phyloP scores from a whole-genome alignment of 495 filamentous ascomycete species.

The Aspergillus conjunctus region DNA sequence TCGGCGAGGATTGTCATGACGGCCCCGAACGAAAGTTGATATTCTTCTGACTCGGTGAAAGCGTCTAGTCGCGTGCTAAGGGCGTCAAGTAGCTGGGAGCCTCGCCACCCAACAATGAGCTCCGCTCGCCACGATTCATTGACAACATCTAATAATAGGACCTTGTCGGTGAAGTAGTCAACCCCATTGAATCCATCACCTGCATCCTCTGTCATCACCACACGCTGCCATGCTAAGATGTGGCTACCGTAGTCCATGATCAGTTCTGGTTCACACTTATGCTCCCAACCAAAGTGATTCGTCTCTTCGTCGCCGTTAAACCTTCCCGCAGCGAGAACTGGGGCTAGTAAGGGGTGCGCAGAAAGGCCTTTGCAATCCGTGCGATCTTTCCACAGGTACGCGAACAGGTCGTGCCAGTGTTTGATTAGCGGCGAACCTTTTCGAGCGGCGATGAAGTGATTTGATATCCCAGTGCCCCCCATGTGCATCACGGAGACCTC shows the following conservation, averaged over 20 bases:
- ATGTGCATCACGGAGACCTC: constrained; percentile 15
- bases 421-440: constrained; percentile 26
- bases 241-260: constrained; percentile 10
- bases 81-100: background rate
- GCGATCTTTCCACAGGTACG: constrained; percentile 1
- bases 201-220: background rate
- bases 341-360: background rate
- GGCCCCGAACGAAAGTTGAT: background rate
- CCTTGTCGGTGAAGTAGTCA: background rate
- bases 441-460: constrained; percentile 28
- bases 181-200: constrained; percentile 1
- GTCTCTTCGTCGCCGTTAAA: constrained; percentile 1
- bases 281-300: constrained; percentile 5
- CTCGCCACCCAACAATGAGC: background rate
- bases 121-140: constrained; percentile 8
- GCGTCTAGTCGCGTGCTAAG: background rate
- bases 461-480: constrained; percentile 7
- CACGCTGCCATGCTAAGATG: constrained; percentile 1
- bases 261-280: background rate
- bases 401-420: constrained; percentile 21
- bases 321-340: background rate
- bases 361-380: background rate
- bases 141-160: background rate
- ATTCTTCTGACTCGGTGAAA: background rate
- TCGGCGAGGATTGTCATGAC: constrained; percentile 6